A percentile compares a stretch with the other conserved stretches of the same genome.
Evolutionary conservation across 306 rosid species (phyloP).

Genomic region (Cucurbita pepo): DNA sequence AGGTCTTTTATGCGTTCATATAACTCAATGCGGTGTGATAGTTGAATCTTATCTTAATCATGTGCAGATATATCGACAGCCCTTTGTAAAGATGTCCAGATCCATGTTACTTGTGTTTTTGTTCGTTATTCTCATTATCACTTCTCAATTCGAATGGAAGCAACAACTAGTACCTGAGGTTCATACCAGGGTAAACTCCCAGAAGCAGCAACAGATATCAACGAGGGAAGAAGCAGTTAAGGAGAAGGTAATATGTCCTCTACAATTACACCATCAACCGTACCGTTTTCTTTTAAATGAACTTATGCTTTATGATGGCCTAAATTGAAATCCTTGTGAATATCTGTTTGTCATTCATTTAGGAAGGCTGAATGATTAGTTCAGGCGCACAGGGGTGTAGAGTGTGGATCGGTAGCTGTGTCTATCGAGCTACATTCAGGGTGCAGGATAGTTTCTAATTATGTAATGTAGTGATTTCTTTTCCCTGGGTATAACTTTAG

Average conservation of each 20-base stretch:
- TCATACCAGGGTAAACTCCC: constrained; percentile 28
- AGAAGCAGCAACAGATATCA: constrained; percentile 49
- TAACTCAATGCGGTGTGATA: background rate
- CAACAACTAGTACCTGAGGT: constrained; percentile 61
- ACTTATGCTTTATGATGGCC: background rate
- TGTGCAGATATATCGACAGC: constrained; percentile 32
- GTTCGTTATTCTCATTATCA: constrained; percentile 60
- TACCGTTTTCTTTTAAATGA: background rate
- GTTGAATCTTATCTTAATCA: background rate
- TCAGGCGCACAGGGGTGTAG: background rate
- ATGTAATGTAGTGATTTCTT: background rate
- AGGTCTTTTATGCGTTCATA: background rate
- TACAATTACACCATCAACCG: background rate
- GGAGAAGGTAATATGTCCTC: constrained; percentile 47
- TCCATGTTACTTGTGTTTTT: constrained; percentile 72
- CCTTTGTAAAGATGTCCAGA: constrained; percentile 48
- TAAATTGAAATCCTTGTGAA: background rate
- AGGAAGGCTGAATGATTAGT: background rate
- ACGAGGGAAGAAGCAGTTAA: constrained; percentile 53
- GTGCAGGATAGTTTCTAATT: background rate
- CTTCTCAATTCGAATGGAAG: constrained; percentile 90
- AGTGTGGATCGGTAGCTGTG: background rate
- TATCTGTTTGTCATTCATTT: background rate
- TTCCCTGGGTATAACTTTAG: background rate
- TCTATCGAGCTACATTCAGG: background rate